Conservation (phyloP, 345 rosid genomes). For the Eucalyptus cloeziana region DNA sequence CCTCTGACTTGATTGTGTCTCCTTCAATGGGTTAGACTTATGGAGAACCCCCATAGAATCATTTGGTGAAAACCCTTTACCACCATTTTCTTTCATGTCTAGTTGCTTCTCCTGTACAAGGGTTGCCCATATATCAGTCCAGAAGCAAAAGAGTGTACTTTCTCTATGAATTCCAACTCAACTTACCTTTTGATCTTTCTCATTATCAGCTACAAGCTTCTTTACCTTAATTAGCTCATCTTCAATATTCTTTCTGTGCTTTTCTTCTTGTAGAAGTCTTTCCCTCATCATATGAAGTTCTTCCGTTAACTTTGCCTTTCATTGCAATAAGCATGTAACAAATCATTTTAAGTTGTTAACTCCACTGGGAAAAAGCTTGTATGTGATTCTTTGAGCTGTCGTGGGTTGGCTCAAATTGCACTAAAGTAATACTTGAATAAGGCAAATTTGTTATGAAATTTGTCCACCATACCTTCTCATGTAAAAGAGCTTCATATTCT, state of each 20-base stretch:
- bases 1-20: constrained; percentile 57
- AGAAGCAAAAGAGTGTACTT: not conserved
- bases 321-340: not conserved
- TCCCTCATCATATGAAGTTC: constrained; percentile 43
- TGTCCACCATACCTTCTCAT: constrained; percentile 46
- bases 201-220: constrained; percentile 40
- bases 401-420: not conserved
- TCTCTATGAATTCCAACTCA: not conserved
- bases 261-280: constrained; percentile 61
- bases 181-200: constrained; percentile 40
- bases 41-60: constrained; percentile 20
- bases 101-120: constrained; percentile 33
- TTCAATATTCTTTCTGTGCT: constrained; percentile 53
- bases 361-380: not conserved
- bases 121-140: not conserved
- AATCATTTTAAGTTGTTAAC: not conserved
- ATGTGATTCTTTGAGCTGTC: not conserved
- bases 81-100: constrained; percentile 32
- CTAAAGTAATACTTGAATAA: not conserved
- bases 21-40: constrained; percentile 50
- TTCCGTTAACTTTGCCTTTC: constrained; percentile 43
- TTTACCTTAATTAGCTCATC: constrained; percentile 49
- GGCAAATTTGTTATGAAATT: not conserved
- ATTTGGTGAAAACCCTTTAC: constrained; percentile 32
- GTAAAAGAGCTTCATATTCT: constrained; percentile 30